Conservation (phyloP, 2,329 filamentous ascomycete genomes). For the Pseudogymnoascus sp. region DNA sequence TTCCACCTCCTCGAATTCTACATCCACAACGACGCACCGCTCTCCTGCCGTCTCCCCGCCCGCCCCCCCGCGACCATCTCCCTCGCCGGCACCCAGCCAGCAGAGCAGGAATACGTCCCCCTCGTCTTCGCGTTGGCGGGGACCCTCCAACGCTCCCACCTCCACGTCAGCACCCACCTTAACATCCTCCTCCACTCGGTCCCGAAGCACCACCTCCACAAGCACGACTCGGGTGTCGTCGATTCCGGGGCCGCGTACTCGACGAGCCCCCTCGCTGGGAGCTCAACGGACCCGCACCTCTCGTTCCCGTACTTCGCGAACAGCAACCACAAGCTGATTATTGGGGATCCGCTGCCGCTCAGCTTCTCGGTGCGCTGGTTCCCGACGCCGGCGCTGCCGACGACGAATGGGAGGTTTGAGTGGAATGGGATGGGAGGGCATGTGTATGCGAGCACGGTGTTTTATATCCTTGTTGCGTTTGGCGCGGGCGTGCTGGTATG, state of each 20-base stretch:
- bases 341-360: conserved; percentile 76
- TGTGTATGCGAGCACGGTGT: conserved; percentile 54
- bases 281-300: conserved; percentile 36
- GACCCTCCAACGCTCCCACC: conserved; percentile 76
- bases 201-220: conserved; percentile 53
- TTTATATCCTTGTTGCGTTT: conserved; percentile 53
- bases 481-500: conserved; percentile 45
- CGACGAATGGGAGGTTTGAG: conserved; percentile 55
- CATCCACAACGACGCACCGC: conserved; percentile 89
- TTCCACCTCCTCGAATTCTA: conserved; percentile 95
- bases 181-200: conserved; percentile 73
- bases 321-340: conserved; percentile 49
- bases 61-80: conserved; percentile 54
- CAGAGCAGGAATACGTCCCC: conserved; percentile 62
- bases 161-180: conserved; percentile 83
- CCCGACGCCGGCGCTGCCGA: conserved; percentile 61
- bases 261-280: conserved; percentile 55
- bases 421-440: conserved; percentile 58
- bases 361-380: conserved; percentile 82
- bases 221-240: conserved; percentile 65
- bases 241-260: conserved; percentile 85
- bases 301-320: background rate
- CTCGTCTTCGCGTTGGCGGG: conserved; percentile 84
- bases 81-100: conserved; percentile 34
- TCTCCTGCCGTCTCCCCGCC: conserved; percentile 81